phyloP scores from a whole-genome alignment of 352 stramenopile species.

The Phytopythium oedochilum region DNA sequence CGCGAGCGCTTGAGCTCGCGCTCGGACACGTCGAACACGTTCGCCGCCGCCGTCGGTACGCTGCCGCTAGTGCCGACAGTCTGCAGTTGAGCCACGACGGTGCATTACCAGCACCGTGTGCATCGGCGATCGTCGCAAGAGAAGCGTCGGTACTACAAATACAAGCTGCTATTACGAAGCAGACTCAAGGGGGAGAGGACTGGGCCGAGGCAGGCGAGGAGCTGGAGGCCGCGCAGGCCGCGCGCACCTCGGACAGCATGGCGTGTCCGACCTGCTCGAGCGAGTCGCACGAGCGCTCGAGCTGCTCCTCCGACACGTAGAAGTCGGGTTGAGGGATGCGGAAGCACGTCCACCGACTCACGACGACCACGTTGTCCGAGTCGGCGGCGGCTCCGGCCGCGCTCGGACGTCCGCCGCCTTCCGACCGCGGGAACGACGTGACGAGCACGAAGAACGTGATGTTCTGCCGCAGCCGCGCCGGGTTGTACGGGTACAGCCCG shows the following conservation, averaged over 20 bases:
- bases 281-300: slow-evolving; percentile 15
- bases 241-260: slow-evolving; percentile 12
- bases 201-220: neutral
- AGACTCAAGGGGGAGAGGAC: neutral
- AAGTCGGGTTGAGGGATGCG: slow-evolving; percentile 19
- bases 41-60: no score
- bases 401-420: neutral
- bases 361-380: slow-evolving; percentile 11
- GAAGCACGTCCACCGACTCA: slow-evolving; percentile 26
- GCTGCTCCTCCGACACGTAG: slow-evolving; percentile 12
- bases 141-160: no score
- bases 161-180: neutral
- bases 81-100: no score
- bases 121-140: no score
- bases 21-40: slow-evolving; percentile 11
- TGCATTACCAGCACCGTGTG: no score
- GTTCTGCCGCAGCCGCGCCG: slow-evolving; percentile 3
- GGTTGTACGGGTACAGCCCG: slow-evolving; percentile 7
- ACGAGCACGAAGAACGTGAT: slow-evolving; percentile 10
- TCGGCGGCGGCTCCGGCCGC: neutral
- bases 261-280: slow-evolving; percentile 21
- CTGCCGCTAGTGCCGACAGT: no score
- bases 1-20: slow-evolving; percentile 17
- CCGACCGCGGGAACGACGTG: slow-evolving; percentile 1
- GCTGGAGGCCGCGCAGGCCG: neutral